A percentile compares a stretch with the other conserved stretches of the same genome.
Evolutionary conservation across 2,329 filamentous ascomycete genomes (phyloP).

Genomic region (Biscogniauxia mediterranea): DNA sequence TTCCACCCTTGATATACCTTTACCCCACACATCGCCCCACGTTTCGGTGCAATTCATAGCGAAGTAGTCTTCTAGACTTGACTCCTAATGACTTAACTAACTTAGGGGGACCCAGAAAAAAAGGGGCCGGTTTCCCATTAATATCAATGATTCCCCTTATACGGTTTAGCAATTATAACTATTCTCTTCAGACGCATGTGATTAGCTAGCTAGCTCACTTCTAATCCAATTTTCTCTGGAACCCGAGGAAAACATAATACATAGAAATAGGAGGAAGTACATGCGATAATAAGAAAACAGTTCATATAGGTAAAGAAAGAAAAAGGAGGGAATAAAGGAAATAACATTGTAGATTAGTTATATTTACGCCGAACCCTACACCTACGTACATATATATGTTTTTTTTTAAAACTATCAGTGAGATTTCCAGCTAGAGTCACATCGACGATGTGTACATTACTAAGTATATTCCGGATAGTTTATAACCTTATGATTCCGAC

Average conservation of each 20-base stretch:
- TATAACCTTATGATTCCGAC: background rate
- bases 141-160: background rate
- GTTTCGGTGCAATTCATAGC: slow-evolving; percentile 22
- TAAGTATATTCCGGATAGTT: background rate
- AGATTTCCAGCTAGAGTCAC: background rate
- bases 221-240: background rate
- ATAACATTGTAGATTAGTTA: background rate
- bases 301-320: background rate
- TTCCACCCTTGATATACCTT: no score
- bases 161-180: background rate
- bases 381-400: background rate
- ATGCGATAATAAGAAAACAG: no score
- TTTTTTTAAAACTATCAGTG: background rate
- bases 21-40: slow-evolving; percentile 15
- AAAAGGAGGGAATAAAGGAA: background rate
- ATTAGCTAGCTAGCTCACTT: background rate
- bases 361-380: background rate
- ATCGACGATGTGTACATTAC: background rate
- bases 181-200: background rate
- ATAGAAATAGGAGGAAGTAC: background rate
- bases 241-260: background rate
- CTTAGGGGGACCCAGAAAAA: background rate
- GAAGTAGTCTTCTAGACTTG: slow-evolving; percentile 5
- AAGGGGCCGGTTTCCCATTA: background rate
- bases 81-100: background rate